Evolutionary conservation across 495 filamentous ascomycete species (phyloP), one percentile per base, ranked within the genome.

Genomic region (Pseudoneurospora amorphoporcata): DNA sequence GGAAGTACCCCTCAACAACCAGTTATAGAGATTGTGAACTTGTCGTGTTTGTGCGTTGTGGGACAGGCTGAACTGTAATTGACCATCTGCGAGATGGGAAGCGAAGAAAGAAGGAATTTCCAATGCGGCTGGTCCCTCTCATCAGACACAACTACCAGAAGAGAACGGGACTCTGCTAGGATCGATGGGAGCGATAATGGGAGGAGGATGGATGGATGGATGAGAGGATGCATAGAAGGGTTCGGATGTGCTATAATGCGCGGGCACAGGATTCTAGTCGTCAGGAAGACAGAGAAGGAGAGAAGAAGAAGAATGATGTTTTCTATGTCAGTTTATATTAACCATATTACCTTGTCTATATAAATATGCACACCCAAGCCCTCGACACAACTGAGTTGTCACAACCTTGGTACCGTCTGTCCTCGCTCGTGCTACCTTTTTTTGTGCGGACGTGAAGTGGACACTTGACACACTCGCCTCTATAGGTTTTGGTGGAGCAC

Each of bases 1-100:
- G 58, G 73, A 73, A 75, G 74, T 75, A 74, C 74, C 74, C 74
- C 74, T 19, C 40, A 42, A 41, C 32, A 29, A 58, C 47, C 19
- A 10, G 23, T 58, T 45, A 72, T 75, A 76, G 71, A 76, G 71
- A 76, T 70, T 73, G 71, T 45, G 53, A 68, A 70, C 69, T 69
- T 68, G 70, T 58, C 12, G 19, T 53, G 19, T 58, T 37, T 37
- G 2, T 29, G 4, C 10, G 47, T 58, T 53, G 23, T 58, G 47
- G 47, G 10, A 58, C 19, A 29, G 19, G 47, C 10, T 19, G 47
- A 32, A 23, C 10, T 58, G 19, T 7, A 58, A 58, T 58, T 4
- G 47, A 19, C 29, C 47, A 10, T 58, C 19, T 5, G 19, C 5
- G 47, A 6, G 4, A 58, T 53, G 45, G 4, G n/a, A 14, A 58